These are phyloP conservation scores for Escovopsis sp. DNA, from an alignment of 2,329 filamentous ascomycete genomes.

Conservation along the genomic window DNA sequence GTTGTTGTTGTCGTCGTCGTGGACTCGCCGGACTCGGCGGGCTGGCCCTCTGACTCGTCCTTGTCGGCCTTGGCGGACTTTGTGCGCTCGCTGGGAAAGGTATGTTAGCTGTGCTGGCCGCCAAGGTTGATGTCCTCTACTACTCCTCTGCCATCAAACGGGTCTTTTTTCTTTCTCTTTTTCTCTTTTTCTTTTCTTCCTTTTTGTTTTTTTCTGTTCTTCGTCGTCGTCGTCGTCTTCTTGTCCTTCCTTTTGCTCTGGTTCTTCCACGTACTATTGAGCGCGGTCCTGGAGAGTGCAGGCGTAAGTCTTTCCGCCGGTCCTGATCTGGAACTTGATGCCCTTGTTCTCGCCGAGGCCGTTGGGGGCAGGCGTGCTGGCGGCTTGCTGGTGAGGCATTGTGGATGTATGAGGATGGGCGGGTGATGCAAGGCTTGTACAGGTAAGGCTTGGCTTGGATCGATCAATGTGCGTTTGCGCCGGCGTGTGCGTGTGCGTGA, in stretches of 20 bases:
- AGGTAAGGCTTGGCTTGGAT: slow-evolving; percentile 2
- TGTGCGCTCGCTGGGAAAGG: slow-evolving; percentile 21
- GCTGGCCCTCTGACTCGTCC: slow-evolving; percentile 19
- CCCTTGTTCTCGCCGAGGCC: slow-evolving; percentile 23
- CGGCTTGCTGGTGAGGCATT: not conserved
- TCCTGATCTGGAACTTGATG: slow-evolving; percentile 32
- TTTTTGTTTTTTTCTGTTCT: too few relatives aligned
- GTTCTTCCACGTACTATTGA: slow-evolving; percentile 27
- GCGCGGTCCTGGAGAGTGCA: slow-evolving; percentile 31
- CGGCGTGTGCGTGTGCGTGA: too few relatives aligned
- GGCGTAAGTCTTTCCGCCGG: slow-evolving; percentile 23
- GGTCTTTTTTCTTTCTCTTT: not conserved
- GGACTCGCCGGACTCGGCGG: slow-evolving; percentile 16
- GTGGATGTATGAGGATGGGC: slow-evolving; percentile 3
- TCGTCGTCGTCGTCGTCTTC: too few relatives aligned
- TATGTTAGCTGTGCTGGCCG: slow-evolving; percentile 3
- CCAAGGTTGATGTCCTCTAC: not conserved
- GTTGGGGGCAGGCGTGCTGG: slow-evolving; percentile 8
- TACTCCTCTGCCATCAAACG: not conserved
- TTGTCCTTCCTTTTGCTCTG: too few relatives aligned
- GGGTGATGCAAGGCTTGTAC: slow-evolving; percentile 6
- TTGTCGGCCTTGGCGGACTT: slow-evolving; percentile 10
- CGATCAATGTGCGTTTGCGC: too few relatives aligned
- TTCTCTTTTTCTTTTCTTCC: too few relatives aligned
- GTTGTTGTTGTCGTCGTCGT: slow-evolving; percentile 15